Conservation (phyloP, 2,329 filamentous ascomycete genomes). For the Botryotinia convoluta region DNA sequence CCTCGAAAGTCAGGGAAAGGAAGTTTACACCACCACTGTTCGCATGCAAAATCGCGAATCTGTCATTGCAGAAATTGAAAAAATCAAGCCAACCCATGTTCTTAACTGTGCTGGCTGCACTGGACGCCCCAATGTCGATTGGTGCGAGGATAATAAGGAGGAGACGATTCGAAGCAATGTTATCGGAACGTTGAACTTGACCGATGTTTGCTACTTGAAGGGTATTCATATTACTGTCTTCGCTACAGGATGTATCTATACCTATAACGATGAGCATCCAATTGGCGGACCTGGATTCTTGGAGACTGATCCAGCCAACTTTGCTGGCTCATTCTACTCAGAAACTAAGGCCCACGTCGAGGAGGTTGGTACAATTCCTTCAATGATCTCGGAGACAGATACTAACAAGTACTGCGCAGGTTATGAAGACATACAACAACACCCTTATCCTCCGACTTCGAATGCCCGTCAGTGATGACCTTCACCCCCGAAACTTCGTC, state of each 20-base stretch:
- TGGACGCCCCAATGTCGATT: conserved; percentile 66
- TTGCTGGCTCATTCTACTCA: conserved; percentile 66
- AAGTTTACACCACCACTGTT: conserved; percentile 58
- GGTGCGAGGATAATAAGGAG: conserved; percentile 69
- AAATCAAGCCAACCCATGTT: conserved; percentile 62
- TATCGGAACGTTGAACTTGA: conserved; percentile 61
- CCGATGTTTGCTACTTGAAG: conserved; percentile 57
- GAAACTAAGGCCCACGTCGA: conserved; percentile 65
- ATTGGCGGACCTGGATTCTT: conserved; percentile 58
- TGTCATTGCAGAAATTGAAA: conserved; percentile 55
- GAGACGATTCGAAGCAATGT: conserved; percentile 66
- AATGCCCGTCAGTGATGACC: conserved; percentile 67
- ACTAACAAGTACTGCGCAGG: conserved; percentile 40
- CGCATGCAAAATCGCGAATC: conserved; percentile 63
- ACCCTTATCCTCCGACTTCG: conserved; percentile 63
- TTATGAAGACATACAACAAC: conserved; percentile 61
- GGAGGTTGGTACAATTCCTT: conserved; percentile 45
- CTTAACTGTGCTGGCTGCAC: conserved; percentile 65
- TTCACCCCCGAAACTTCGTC: conserved; percentile 65
- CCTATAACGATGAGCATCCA: conserved; percentile 60
- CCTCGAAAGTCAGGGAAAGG: conserved; percentile 56
- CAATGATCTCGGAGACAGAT: not conserved
- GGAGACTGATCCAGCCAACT: conserved; percentile 63
- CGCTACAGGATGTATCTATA: conserved; percentile 66
- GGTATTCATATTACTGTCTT: conserved; percentile 64